A percentile compares a stretch with the other conserved stretches of the same genome.
Evolutionary conservation across 805 yeast genomes (phyloP).

Genomic region (Maudiozyma saulgeensis): DNA sequence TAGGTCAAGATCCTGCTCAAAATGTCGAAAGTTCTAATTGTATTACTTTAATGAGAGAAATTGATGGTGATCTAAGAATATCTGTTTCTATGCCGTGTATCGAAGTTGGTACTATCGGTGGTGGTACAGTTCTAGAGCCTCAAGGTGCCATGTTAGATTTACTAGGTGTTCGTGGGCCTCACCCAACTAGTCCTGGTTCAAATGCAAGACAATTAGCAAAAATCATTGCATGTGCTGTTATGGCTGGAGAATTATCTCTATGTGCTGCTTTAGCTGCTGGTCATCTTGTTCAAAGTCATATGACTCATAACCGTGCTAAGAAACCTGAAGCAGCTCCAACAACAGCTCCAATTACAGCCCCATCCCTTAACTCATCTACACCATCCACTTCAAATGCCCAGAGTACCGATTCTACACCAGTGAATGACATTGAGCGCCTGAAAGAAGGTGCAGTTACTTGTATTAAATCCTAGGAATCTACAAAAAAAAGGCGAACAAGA

Average conservation of each 20-base stretch:
- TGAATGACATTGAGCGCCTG: constrained; percentile 38
- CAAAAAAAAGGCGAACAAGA: background rate
- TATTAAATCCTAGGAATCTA: constrained; percentile 42
- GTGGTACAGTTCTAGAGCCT: constrained; percentile 96
- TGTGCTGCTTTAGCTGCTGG: constrained; percentile 98
- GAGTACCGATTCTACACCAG: background rate
- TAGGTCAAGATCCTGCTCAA: constrained; percentile 99
- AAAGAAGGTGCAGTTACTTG: constrained; percentile 69
- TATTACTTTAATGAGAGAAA: constrained; percentile 87
- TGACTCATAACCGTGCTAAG: constrained; percentile 73
- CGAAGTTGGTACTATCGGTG: constrained; percentile 98
- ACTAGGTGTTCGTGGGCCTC: constrained; percentile 93
- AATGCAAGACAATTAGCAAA: constrained; percentile 91
- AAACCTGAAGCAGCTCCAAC: constrained; percentile 30
- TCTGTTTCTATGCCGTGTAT: constrained; percentile 98
- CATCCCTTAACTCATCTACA: constrained; percentile 9
- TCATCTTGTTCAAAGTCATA: constrained; percentile 93
- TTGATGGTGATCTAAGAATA: constrained; percentile 71
- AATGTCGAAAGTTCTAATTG: constrained; percentile 96
- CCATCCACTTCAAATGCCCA: background rate
- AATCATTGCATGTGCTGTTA: constrained; percentile 86
- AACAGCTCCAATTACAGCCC: constrained; percentile 7
- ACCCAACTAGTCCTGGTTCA: constrained; percentile 84
- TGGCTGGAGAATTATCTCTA: constrained; percentile 91
- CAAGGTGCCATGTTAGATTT: constrained; percentile 94